Base-by-base conservation (phyloP, 164 flowering plant genomes). In the Nelumbo lutea region DNA sequence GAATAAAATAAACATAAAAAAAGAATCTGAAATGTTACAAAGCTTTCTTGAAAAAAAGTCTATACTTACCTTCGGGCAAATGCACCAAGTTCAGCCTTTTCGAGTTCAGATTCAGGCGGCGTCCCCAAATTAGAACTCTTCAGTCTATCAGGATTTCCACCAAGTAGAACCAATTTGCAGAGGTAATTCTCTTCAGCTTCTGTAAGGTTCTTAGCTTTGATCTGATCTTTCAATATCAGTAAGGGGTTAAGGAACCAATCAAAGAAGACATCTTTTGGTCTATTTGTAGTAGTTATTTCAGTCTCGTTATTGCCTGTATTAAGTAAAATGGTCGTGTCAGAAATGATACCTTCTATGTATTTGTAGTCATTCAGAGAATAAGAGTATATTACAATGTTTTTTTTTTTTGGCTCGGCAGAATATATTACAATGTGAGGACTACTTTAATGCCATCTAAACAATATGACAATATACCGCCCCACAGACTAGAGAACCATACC, bases 211-310 rank as follows among this genome's bases (percentile, higher is more conserved):
- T 75, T 75, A 6, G 93, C 95, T 81, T 80, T 91, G 50, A 94
- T 90, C 77, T 94, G 98, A 7, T 91, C 96, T 76, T 89, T 94
- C 11, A 93, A 81, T 69, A 91, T 79, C 84, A 91, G 68, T 8
- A 91, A 75, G 11, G 98, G 98, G 69, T 88, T 85, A 39, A 91
- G 67, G 81, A 91, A 91, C 95, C 91, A 86, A 68, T 87, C 95
- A 76, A 83, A 91, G 69, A 88, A 66, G n/a, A 74, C 59, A 14
- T 90, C 96, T 78, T 78, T 88, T 1, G 96, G 97, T 74, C 96
- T 81, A 73, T 91, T 90, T 59, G 80, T 61, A 66, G 73, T 71
- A 45, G 88, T 88, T 75, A 94, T 79, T 77, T 88, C 97, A 40
- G 91, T 83, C n/a, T 42, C 67, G 59, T 76, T 74, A 58, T 90